These are phyloP conservation scores for Aspergillus fijiensis DNA, from an alignment of 2,329 filamentous ascomycete species.

Conservation along the genomic window DNA sequence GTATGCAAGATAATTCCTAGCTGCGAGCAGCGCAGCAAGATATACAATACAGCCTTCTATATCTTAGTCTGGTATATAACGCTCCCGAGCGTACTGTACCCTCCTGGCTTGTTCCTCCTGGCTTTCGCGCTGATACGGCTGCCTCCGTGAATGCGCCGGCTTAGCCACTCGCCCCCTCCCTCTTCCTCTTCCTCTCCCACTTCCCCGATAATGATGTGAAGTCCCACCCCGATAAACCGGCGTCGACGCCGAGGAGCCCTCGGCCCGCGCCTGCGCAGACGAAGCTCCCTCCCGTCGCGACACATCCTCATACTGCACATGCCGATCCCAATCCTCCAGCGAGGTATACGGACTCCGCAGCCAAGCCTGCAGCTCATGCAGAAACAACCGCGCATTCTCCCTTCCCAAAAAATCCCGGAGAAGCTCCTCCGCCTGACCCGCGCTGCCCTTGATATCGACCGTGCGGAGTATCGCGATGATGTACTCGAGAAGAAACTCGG, in stretches of 20 bases:
- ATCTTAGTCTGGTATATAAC: constrained; percentile 36
- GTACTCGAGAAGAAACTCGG: constrained; percentile 84
- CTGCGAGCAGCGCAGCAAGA: constrained; percentile 1
- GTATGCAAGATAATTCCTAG: constrained; percentile 5
- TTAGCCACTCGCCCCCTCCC: constrained; percentile 22
- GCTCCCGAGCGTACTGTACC: constrained; percentile 31
- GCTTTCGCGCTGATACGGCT: constrained; percentile 11
- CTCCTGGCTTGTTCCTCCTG: constrained; percentile 25
- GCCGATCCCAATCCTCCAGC: constrained; percentile 74
- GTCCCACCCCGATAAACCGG: constrained; percentile 21
- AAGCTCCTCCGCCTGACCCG: constrained; percentile 76
- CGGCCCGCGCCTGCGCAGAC: constrained; percentile 15
- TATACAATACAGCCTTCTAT: neutral
- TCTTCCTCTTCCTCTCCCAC: constrained; percentile 12
- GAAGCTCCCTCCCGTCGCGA: constrained; percentile 1
- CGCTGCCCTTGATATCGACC: constrained; percentile 75
- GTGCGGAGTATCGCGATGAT: constrained; percentile 79
- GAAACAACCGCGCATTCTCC: constrained; percentile 69
- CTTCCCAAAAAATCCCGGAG: constrained; percentile 75
- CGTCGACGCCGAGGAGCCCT: constrained; percentile 15
- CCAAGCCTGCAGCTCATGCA: constrained; percentile 84
- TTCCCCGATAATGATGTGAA: constrained; percentile 11
- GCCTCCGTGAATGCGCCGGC: constrained; percentile 16
- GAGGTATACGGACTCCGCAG: constrained; percentile 74
- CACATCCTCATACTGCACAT: constrained; percentile 66